phyloP scores from a whole-genome alignment of 1,284 basidiomycete genomes.

The Apiotrichum akiyoshidainum region DNA sequence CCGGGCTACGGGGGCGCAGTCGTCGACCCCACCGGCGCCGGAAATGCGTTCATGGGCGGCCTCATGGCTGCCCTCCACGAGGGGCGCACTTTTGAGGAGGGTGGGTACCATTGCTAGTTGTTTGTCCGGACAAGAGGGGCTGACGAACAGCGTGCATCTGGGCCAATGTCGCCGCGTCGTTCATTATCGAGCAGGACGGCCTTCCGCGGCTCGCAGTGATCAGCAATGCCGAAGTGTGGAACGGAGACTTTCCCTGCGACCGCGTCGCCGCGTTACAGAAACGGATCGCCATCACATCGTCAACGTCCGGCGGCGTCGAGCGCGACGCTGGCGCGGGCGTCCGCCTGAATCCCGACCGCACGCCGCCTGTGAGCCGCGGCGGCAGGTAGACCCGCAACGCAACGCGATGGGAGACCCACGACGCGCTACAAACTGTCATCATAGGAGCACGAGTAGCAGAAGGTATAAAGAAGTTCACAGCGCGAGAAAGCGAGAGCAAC shows the following conservation, averaged over 20 bases:
- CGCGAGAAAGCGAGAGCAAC: too few species aligned
- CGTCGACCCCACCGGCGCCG: conserved; percentile 47
- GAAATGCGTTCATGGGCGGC: conserved; percentile 49
- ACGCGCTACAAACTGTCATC: too few species aligned
- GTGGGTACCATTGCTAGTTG: conserved; percentile 21
- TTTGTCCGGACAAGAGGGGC: background rate
- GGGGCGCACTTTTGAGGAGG: conserved; percentile 32
- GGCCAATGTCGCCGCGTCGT: conserved; percentile 45
- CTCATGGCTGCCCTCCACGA: conserved; percentile 38
- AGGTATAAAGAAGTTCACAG: too few species aligned
- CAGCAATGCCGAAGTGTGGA: conserved; percentile 33
- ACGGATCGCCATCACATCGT: background rate
- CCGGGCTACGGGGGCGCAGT: conserved; percentile 24
- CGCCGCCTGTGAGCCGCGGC: too few species aligned
- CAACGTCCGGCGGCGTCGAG: background rate
- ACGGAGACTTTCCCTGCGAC: conserved; percentile 27
- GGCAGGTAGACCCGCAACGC: too few species aligned
- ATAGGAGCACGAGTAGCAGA: too few species aligned
- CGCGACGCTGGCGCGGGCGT: too few species aligned
- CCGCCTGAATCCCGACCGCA: too few species aligned
- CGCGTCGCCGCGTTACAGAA: conserved; percentile 21
- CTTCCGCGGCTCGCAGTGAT: conserved; percentile 26
- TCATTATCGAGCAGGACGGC: conserved; percentile 46
- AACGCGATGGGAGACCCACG: too few species aligned
- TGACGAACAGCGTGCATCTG: conserved; percentile 35